These are phyloP conservation scores for Acanthamoeba rhysodes DNA, from an alignment of 208 protist species.

Conservation along the genomic window DNA sequence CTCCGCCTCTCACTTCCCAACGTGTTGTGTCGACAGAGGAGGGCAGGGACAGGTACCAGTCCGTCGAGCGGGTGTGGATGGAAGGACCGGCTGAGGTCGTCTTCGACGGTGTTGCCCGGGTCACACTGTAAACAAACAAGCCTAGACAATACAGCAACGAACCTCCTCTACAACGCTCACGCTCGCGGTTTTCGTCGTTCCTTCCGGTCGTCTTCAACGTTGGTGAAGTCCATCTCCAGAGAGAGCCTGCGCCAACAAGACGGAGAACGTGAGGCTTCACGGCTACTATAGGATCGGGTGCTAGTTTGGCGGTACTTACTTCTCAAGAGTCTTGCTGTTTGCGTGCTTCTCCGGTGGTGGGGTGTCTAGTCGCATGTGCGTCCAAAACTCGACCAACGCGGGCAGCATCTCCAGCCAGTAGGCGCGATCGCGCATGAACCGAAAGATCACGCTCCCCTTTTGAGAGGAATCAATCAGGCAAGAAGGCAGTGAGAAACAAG, in stretches of 20 bases:
- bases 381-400: slow-evolving; percentile 55
- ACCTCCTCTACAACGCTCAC: not conserved
- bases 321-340: slow-evolving; percentile 14
- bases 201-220: slow-evolving; percentile 1
- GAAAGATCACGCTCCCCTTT: slow-evolving; percentile 56
- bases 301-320: not conserved
- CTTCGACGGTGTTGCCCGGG: not conserved
- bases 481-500: not conserved
- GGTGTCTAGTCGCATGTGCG: slow-evolving; percentile 17
- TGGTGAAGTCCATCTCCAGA: slow-evolving; percentile 21
- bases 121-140: not conserved
- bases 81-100: slow-evolving; percentile 18
- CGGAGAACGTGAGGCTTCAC: not conserved
- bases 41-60: not conserved
- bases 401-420: slow-evolving; percentile 54
- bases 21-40: not conserved
- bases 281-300: not conserved
- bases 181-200: not conserved
- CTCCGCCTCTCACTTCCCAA: no score
- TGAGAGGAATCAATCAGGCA: not conserved
- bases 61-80: slow-evolving; percentile 14
- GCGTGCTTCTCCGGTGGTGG: slow-evolving; percentile 26
- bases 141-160: not conserved
- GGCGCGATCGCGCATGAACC: slow-evolving; percentile 16
- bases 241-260: not conserved